phyloP scores from a whole-genome alignment of 768 basidiomycete species.

The Boletus sp. region DNA sequence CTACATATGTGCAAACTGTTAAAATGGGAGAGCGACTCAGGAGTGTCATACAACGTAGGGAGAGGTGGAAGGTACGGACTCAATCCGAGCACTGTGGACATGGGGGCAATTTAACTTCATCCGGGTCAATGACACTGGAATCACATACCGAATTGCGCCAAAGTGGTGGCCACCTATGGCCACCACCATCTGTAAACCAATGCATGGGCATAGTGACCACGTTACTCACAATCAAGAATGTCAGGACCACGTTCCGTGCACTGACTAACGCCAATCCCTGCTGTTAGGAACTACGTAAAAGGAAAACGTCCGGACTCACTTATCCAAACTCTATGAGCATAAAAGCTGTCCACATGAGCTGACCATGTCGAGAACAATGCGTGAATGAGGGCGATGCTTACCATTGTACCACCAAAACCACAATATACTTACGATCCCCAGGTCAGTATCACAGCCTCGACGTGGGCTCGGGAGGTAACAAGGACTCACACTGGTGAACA shows the following conservation, averaged over 20 bases:
- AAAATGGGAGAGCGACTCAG: not conserved
- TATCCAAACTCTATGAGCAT: slow-evolving; percentile 14
- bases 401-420: slow-evolving; percentile 12
- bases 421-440: not conserved
- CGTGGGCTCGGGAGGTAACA: not conserved
- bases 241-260: not conserved
- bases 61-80: not conserved
- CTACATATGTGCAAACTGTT: not conserved
- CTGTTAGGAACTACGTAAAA: not conserved
- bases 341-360: slow-evolving; percentile 4
- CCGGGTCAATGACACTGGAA: not conserved
- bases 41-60: not conserved
- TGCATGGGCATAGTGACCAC: not conserved
- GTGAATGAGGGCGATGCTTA: not conserved
- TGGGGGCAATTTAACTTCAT: not conserved
- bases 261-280: not conserved
- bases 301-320: not conserved
- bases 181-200: not conserved
- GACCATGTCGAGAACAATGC: not conserved
- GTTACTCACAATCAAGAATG: slow-evolving; percentile 8
- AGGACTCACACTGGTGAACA: not conserved
- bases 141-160: slow-evolving; percentile 6
- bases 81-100: not conserved
- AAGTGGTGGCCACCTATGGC: not conserved
- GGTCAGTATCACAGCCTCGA: not conserved